These are phyloP conservation scores for Papilionanthe hybrid DNA, from an alignment of 116 monocot species.

Conservation along the genomic window DNA sequence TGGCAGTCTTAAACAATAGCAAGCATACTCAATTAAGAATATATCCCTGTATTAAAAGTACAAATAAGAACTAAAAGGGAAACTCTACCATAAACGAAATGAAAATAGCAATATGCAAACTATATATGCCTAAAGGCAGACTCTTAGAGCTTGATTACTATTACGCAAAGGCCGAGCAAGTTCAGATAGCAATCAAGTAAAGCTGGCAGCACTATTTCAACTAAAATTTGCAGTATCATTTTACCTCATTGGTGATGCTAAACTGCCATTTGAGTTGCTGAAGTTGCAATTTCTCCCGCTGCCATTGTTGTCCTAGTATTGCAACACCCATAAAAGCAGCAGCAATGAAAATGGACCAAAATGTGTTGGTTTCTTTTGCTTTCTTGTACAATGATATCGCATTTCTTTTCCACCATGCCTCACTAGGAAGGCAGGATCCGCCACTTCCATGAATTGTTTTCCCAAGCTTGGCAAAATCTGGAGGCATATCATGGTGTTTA, in stretches of 20 bases:
- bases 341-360: constrained; percentile 74
- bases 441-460: constrained; percentile 17
- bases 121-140: not conserved
- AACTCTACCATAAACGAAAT: not conserved
- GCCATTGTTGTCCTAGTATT: constrained; percentile 62
- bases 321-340: constrained; percentile 73
- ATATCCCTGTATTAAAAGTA: too few relatives aligned
- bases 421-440: constrained; percentile 27
- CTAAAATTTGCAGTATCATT: constrained; percentile 7
- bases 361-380: constrained; percentile 48
- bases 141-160: not conserved
- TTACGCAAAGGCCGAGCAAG: not conserved
- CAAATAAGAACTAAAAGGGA: not conserved
- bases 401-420: constrained; percentile 85
- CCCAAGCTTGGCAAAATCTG: constrained; percentile 16
- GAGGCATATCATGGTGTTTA: constrained; percentile 7
- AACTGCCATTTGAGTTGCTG: constrained; percentile 51
- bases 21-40: too few relatives aligned
- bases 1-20: too few relatives aligned
- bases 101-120: not conserved
- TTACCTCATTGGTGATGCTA: constrained; percentile 49
- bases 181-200: not conserved
- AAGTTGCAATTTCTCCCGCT: constrained; percentile 50
- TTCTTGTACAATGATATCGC: constrained; percentile 43
- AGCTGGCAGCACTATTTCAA: not conserved